phyloP scores from a whole-genome alignment of 441 rosid species.

The Flueggea neowawraea region DNA sequence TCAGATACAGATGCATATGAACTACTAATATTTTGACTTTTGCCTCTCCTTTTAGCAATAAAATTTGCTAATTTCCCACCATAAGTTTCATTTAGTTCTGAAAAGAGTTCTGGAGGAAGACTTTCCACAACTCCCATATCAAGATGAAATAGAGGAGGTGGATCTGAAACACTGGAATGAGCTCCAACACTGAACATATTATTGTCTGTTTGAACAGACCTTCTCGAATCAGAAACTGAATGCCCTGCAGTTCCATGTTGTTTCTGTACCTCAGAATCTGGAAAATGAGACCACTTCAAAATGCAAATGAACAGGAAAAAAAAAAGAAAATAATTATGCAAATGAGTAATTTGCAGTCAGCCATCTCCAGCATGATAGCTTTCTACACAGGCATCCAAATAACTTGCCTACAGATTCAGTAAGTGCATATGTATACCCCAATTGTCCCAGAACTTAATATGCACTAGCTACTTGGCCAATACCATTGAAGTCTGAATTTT shows the following conservation, averaged over 20 bases:
- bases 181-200: constrained; percentile 24
- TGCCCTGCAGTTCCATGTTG: constrained; percentile 28
- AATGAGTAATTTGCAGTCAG: no score
- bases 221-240: constrained; percentile 20
- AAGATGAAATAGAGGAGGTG: constrained; percentile 69
- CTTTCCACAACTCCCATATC: constrained; percentile 77
- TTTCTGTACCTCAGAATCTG: constrained; percentile 38
- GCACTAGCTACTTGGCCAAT: no score
- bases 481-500: no score
- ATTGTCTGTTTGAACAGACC: constrained; percentile 28
- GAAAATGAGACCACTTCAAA: not conserved
- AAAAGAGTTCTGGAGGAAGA: constrained; percentile 83
- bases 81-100: constrained; percentile 80
- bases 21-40: constrained; percentile 27
- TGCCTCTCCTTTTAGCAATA: constrained; percentile 46
- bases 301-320: not conserved
- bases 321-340: not conserved
- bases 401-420: no score
- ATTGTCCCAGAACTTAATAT: no score
- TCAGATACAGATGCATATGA: constrained; percentile 20
- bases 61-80: constrained; percentile 66
- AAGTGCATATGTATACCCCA: no score
- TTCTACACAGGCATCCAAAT: no score
- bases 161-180: constrained; percentile 26
- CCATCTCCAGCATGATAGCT: no score